Conservation (phyloP, 768 basidiomycete genomes). For the Boletus speciosus region DNA sequence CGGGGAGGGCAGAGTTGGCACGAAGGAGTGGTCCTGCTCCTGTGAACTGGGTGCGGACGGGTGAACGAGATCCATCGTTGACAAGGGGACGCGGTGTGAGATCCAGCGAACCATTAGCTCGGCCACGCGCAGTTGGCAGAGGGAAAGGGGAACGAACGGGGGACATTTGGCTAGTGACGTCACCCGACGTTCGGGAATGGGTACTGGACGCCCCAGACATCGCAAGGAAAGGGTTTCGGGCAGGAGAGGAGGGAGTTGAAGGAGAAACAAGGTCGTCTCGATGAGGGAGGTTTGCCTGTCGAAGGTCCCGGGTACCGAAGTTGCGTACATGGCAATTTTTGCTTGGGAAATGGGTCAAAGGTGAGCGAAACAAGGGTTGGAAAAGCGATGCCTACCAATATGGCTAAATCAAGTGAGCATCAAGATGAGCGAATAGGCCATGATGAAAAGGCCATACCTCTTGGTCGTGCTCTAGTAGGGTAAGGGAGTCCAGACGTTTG, state of each 20-base stretch:
- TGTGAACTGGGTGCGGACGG: slow-evolving; percentile 27
- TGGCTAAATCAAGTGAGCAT: slow-evolving; percentile 29
- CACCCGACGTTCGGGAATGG: slow-evolving; percentile 15
- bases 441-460: slow-evolving; percentile 46
- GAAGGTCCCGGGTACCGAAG: slow-evolving; percentile 74
- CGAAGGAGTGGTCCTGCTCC: slow-evolving; percentile 34
- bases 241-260: slow-evolving; percentile 32
- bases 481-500: slow-evolving; percentile 74
- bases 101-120: slow-evolving; percentile 25
- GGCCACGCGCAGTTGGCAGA: slow-evolving; percentile 26
- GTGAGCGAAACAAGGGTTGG: neutral
- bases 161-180: slow-evolving; percentile 23
- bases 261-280: slow-evolving; percentile 36
- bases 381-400: slow-evolving; percentile 36
- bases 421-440: neutral
- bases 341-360: slow-evolving; percentile 37
- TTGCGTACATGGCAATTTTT: slow-evolving; percentile 78
- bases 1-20: slow-evolving; percentile 41
- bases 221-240: slow-evolving; percentile 20
- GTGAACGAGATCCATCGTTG: slow-evolving; percentile 24
- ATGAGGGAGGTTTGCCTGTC: slow-evolving; percentile 66
- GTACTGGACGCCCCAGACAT: slow-evolving; percentile 6
- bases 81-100: slow-evolving; percentile 15
- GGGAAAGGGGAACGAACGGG: slow-evolving; percentile 34
- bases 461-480: slow-evolving; percentile 79